phyloP scores from a whole-genome alignment of 1,284 basidiomycete genomes.

The Tilletia caries region DNA sequence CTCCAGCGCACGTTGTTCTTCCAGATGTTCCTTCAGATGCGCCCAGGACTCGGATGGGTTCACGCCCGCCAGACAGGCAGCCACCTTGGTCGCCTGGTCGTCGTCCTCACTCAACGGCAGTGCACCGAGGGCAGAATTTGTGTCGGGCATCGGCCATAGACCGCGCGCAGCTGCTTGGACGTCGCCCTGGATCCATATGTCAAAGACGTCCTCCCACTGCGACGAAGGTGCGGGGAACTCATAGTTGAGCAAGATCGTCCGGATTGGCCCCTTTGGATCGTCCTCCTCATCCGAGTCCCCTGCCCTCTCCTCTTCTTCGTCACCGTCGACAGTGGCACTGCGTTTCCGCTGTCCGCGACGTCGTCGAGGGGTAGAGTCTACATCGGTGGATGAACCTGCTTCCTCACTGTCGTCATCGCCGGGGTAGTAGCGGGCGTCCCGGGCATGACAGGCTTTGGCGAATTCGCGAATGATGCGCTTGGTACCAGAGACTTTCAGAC shows the following conservation, averaged over 20 bases:
- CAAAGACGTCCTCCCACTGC: slow-evolving; percentile 88
- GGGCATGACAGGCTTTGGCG: slow-evolving; percentile 71
- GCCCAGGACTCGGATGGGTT: neutral
- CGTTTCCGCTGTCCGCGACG: neutral
- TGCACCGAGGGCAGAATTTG: neutral
- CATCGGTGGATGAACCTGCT: slow-evolving; percentile 4
- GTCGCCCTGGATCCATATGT: slow-evolving; percentile 85
- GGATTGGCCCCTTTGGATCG: slow-evolving; percentile 58
- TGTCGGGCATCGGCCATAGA: slow-evolving; percentile 19
- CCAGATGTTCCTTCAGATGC: slow-evolving; percentile 1
- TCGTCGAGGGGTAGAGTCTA: neutral
- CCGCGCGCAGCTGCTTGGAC: slow-evolving; percentile 62
- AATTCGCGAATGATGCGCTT: slow-evolving; percentile 92
- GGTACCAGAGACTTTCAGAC: slow-evolving; percentile 87
- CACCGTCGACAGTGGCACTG: slow-evolving; percentile 1
- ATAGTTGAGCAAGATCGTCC: slow-evolving; percentile 78
- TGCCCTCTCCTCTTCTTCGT: slow-evolving; percentile 20
- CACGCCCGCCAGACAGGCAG: neutral
- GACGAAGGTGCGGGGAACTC: slow-evolving; percentile 80
- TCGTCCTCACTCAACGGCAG: neutral
- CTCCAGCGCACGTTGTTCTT: neutral
- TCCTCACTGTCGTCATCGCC: slow-evolving; percentile 30
- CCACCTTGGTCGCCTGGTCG: neutral
- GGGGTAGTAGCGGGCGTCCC: slow-evolving; percentile 24
- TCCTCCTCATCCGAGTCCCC: slow-evolving; percentile 26